Evolutionary conservation across 228 moss, liverwort and hornwort genomes (phyloP).

Genomic region (Sphagnum fallax): DNA sequence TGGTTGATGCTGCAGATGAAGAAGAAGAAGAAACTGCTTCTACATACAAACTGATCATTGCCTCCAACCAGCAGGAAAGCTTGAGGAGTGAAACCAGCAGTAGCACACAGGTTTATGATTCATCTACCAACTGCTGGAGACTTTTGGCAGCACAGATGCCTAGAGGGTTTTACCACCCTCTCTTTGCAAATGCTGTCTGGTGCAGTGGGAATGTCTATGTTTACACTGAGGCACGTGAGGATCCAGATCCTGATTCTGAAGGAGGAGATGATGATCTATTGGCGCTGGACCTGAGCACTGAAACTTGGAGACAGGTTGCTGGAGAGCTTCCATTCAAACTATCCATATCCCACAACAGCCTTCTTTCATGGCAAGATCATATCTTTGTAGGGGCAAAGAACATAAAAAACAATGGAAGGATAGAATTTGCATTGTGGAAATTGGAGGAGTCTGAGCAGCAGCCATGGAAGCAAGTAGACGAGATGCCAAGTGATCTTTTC

Average conservation of each 20-base stretch:
- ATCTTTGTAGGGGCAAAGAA: conserved; percentile 36
- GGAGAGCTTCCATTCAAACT: conserved; percentile 37
- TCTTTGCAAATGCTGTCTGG: conserved; percentile 35
- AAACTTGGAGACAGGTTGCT: conserved; percentile 34
- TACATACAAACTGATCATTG: conserved; percentile 27
- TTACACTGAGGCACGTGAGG: conserved; percentile 28
- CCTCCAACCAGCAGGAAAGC: conserved; percentile 26
- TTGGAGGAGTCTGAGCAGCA: conserved; percentile 16
- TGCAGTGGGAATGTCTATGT: conserved; percentile 37
- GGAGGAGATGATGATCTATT: conserved; percentile 20
- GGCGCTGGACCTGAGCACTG: conserved; percentile 19
- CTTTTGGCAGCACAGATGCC: conserved; percentile 24
- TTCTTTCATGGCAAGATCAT: conserved; percentile 35
- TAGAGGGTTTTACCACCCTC: conserved; percentile 16
- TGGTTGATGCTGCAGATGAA: conserved; percentile 11
- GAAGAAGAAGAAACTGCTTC: background rate
- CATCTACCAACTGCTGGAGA: conserved; percentile 17
- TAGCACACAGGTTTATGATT: conserved; percentile 38
- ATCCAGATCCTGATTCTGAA: conserved; percentile 6
- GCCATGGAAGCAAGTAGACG: conserved; percentile 30
- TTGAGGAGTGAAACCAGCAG: conserved; percentile 31
- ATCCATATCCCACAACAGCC: conserved; percentile 36
- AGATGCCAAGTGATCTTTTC: conserved; percentile 50
- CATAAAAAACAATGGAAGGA: conserved; percentile 41
- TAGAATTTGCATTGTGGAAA: conserved; percentile 40